Evolutionary conservation across 2,329 filamentous ascomycete genomes (phyloP), one percentile per base, ranked within the genome.

Genomic region (Xylariaceae sp.): DNA sequence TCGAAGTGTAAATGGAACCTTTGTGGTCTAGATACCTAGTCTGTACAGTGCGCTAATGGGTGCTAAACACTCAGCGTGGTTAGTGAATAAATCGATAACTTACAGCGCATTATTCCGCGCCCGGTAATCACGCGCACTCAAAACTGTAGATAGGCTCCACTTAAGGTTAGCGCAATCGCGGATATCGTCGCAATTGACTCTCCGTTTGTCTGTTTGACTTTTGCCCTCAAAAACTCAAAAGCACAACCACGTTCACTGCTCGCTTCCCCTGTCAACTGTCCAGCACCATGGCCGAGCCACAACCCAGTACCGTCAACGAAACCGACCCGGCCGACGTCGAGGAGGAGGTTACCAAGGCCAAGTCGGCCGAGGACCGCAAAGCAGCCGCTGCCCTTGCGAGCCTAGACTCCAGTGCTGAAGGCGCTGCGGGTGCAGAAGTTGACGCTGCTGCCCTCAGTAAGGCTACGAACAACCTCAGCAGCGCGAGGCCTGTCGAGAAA

Each of bases 361-460:
- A 85, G 71, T 83, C 80, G 42, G 86, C 87, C 66, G 87, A 90
- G 71, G 87, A 89, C 73, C 84, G 86, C 71, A 89, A 89, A 72
- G 86, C 87, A 45, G 86, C 86, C 41, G 85, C 84, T 5, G 88
- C 87, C 32, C 81, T 91, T 56, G 86, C 85, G 47, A 81, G 79
- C 58, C 83, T 91, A 62, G 87, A 61, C 12, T 40, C 74, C 43
- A 69, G 72, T 39, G 75, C 77, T 47, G 76, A 80, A 32, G 73
- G 77, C 44, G 65, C 68, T 35, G 66, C 71, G 19, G 66, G 72
- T 2, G 71, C 74, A 46, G 78, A 80, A 65, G 81, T 88, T 62
- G 87, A 91, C 68, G 74, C 81, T 50, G 86, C 86, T 57, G 88
- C 87, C 60, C 79, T 88, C 50, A 83, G 76, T 65, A 84, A 88